Conservation (phyloP, 805 yeast species). For the Pichia ethanolica region DNA sequence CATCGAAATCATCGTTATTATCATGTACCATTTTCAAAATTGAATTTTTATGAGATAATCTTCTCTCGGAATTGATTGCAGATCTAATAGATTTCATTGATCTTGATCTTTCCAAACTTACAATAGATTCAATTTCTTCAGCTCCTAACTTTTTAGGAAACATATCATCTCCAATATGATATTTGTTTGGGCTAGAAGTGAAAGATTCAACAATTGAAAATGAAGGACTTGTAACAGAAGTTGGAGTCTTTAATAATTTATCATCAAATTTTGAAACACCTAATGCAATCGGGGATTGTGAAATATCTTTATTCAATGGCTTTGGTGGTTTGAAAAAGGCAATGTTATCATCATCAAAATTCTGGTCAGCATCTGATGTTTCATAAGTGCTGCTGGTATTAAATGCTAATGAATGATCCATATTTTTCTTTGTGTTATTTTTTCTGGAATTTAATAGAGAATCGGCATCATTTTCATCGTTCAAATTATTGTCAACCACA, state of each 20-base stretch:
- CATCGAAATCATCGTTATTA: slow-evolving; percentile 11
- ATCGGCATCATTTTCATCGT: background rate
- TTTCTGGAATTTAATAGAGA: too few relatives aligned
- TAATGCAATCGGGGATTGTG: background rate
- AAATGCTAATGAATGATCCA: background rate
- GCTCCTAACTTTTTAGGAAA: slow-evolving; percentile 65
- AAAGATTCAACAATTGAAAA: slow-evolving; percentile 10
- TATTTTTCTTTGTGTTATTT: too few relatives aligned
- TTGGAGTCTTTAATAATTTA: slow-evolving; percentile 8
- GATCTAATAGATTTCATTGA: slow-evolving; percentile 46
- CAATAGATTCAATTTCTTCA: slow-evolving; percentile 68
- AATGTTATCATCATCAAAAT: background rate
- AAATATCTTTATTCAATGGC: background rate
- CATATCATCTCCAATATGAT: slow-evolving; percentile 47
- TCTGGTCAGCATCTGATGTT: background rate
- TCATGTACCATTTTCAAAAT: slow-evolving; percentile 20
- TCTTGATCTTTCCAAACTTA: slow-evolving; percentile 59
- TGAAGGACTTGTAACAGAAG: slow-evolving; percentile 4
- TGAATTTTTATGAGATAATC: slow-evolving; percentile 16
- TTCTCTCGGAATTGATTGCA: background rate
- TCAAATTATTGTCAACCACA: slow-evolving; percentile 1
- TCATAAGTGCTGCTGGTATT: slow-evolving; percentile 6
- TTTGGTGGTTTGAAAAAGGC: slow-evolving; percentile 1
- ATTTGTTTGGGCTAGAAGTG: slow-evolving; percentile 14
- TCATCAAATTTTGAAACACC: background rate